Percentiles rank a stretch among this genome's conserved stretches.
Conservation (phyloP, 805 yeast genomes). For the Cyberlindnera samutprakarnensis region DNA sequence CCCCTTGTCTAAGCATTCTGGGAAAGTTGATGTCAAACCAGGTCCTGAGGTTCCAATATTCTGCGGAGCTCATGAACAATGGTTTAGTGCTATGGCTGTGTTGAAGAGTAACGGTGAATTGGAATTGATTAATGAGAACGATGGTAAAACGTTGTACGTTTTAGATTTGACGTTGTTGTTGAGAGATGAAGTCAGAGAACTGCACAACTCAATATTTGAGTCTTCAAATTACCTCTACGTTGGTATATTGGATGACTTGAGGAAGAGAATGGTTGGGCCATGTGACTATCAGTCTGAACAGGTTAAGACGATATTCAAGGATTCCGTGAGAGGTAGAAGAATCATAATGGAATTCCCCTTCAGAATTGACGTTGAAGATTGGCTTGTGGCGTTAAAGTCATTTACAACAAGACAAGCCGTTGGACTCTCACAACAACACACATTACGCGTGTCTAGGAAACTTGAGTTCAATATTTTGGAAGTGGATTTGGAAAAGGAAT, state of each 20-base stretch:
- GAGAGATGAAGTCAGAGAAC: slow-evolving; percentile 53
- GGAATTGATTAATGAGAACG: slow-evolving; percentile 53
- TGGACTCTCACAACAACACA: slow-evolving; percentile 23
- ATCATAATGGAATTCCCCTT: slow-evolving; percentile 56
- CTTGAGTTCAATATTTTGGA: slow-evolving; percentile 56
- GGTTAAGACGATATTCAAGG: slow-evolving; percentile 23
- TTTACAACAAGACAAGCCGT: slow-evolving; percentile 51
- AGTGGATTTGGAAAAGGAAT: slow-evolving; percentile 40
- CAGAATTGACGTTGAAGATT: slow-evolving; percentile 65
- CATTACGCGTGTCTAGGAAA: slow-evolving; percentile 45
- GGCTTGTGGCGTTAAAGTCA: slow-evolving; percentile 63
- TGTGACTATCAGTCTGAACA: slow-evolving; percentile 6
- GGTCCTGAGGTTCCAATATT: slow-evolving; percentile 15
- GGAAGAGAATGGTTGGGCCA: slow-evolving; percentile 25
- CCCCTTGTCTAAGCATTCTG: slow-evolving; percentile 24
- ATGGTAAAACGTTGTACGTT: slow-evolving; percentile 54
- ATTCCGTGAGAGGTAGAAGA: slow-evolving; percentile 23
- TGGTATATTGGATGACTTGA: slow-evolving; percentile 47
- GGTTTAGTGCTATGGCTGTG: slow-evolving; percentile 71
- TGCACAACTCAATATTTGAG: slow-evolving; percentile 57
- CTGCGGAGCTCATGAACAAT: slow-evolving; percentile 38
- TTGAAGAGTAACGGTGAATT: slow-evolving; percentile 55
- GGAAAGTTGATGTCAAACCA: slow-evolving; percentile 1
- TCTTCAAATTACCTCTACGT: slow-evolving; percentile 51
- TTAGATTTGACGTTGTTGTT: slow-evolving; percentile 45